Conservation (phyloP, 192 early-diverging fungal genomes). For the Mortierella hygrophila region DNA sequence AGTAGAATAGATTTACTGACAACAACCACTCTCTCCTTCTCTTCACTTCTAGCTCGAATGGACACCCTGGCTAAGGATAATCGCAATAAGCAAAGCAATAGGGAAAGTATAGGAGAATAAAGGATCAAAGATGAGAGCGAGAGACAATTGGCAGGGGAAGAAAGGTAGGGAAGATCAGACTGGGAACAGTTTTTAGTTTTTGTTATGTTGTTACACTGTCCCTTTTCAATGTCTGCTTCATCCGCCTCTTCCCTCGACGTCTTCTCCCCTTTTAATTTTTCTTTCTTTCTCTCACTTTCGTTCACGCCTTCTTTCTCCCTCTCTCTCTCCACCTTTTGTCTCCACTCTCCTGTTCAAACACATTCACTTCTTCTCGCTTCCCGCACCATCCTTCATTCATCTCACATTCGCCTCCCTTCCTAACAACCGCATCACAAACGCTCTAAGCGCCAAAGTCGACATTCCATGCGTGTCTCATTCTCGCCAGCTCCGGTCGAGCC, state of each 20-base stretch:
- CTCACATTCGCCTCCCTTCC: neutral
- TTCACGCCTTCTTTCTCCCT: neutral
- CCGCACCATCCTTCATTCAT: neutral
- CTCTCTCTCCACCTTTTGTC: neutral
- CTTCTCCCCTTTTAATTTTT: neutral
- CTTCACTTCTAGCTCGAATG: too few relatives aligned
- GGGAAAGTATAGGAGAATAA: too few relatives aligned
- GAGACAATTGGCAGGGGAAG: too few relatives aligned
- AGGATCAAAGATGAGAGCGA: too few relatives aligned
- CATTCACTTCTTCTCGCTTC: neutral
- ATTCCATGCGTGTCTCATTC: conserved; percentile 40
- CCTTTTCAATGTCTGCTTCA: neutral
- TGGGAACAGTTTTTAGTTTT: too few relatives aligned
- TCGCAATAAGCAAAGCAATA: too few relatives aligned
- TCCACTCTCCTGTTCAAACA: neutral
- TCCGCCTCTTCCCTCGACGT: neutral
- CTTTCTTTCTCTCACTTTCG: neutral
- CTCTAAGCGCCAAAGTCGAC: neutral
- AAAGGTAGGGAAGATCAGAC: too few relatives aligned
- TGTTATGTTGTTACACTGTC: too few relatives aligned
- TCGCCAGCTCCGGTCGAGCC: conserved; percentile 45
- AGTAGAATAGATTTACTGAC: too few relatives aligned
- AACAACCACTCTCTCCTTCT: too few relatives aligned
- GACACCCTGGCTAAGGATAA: too few relatives aligned
- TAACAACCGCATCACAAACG: neutral